A percentile compares a stretch with the other conserved stretches of the same genome.
phyloP scores from a whole-genome alignment of 352 stramenopile genomes.

The Globisporangium uncinulatum region DNA sequence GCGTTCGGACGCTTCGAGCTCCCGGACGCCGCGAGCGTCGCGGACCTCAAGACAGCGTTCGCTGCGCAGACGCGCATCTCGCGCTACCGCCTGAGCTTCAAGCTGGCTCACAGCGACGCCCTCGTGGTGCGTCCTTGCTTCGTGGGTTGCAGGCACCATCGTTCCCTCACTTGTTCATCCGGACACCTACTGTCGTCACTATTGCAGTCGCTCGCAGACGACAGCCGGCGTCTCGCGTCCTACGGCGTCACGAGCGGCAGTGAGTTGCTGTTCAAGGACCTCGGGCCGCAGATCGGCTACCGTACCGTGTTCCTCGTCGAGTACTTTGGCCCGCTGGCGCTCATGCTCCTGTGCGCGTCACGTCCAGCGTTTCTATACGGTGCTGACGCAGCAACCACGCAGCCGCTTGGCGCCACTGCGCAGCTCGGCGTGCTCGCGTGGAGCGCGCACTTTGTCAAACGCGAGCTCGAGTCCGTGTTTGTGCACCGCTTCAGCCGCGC shows the following conservation, averaged over 20 bases:
- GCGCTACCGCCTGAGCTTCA: slow-evolving; percentile 58
- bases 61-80: slow-evolving; percentile 42
- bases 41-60: slow-evolving; percentile 52
- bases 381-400: slow-evolving; percentile 23
- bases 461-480: slow-evolving; percentile 85
- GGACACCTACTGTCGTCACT: neutral
- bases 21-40: slow-evolving; percentile 31
- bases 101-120: slow-evolving; percentile 18
- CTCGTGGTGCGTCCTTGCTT: no score
- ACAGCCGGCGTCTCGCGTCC: slow-evolving; percentile 44
- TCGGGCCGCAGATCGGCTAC: slow-evolving; percentile 86
- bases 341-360: slow-evolving; percentile 74
- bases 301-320: slow-evolving; percentile 85
- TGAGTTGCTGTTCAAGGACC: slow-evolving; percentile 70
- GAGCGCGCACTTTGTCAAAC: slow-evolving; percentile 84
- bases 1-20: slow-evolving; percentile 46
- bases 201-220: slow-evolving; percentile 40
- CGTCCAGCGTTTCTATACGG: slow-evolving; percentile 76
- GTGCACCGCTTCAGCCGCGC: slow-evolving; percentile 84
- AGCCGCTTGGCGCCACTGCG: slow-evolving; percentile 39
- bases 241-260: slow-evolving; percentile 48
- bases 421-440: slow-evolving; percentile 56
- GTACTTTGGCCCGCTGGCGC: slow-evolving; percentile 81
- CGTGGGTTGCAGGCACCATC: no score
- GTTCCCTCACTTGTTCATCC: no score